Conservation (phyloP, 257 asterid species). For the Vinca minor region DNA sequence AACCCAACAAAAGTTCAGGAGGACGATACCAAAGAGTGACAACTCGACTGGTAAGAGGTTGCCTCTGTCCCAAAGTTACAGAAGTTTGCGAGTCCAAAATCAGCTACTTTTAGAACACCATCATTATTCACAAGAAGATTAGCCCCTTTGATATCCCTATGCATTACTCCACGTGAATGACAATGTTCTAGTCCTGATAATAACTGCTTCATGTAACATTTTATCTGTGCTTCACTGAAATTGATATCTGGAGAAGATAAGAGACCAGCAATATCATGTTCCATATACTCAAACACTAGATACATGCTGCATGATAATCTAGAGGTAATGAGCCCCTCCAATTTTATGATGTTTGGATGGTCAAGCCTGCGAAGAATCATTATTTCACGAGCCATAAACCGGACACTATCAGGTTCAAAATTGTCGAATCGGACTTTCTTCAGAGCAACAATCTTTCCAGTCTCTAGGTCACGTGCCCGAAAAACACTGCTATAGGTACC, state of each 20-base stretch:
- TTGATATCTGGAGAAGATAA: constrained; percentile 65
- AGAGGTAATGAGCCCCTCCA: constrained; percentile 78
- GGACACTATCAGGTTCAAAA: constrained; percentile 92
- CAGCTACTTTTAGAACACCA: constrained; percentile 80
- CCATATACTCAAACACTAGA: constrained; percentile 95
- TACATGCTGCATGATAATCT: constrained; percentile 82
- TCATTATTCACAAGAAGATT: constrained; percentile 76
- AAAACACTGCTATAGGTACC: constrained; percentile 94
- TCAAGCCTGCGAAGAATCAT: constrained; percentile 76
- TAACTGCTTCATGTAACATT: constrained; percentile 88
- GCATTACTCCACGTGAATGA: constrained; percentile 84
- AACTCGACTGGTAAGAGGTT: constrained; percentile 86
- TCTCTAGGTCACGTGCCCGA: constrained; percentile 79
- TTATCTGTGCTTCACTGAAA: constrained; percentile 79
- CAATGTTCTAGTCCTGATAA: constrained; percentile 94
- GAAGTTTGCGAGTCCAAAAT: constrained; percentile 88
- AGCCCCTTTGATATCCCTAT: constrained; percentile 92
- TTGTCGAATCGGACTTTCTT: constrained; percentile 97
- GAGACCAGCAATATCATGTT: constrained; percentile 87
- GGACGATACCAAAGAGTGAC: constrained; percentile 99
- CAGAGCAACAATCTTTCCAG: constrained; percentile 67
- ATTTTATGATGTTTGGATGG: constrained; percentile 80
- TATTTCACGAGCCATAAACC: constrained; percentile 95
- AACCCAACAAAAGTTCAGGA: constrained; percentile 88
- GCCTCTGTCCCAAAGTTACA: constrained; percentile 45